phyloP scores from a whole-genome alignment of 192 early-diverging fungal genomes.

The Coemansia reversa region DNA sequence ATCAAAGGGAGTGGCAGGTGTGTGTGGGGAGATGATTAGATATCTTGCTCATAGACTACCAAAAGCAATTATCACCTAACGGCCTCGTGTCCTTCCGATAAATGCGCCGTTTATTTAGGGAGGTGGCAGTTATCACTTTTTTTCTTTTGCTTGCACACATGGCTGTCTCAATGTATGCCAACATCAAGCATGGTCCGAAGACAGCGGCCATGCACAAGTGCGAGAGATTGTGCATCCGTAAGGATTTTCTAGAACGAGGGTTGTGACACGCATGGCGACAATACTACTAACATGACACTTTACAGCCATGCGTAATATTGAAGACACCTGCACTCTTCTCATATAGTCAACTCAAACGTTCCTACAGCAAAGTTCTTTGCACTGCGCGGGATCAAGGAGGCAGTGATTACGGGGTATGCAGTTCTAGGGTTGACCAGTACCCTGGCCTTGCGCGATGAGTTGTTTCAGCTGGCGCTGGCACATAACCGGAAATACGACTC shows the following conservation, averaged over 20 bases:
- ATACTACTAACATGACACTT: not conserved
- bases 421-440: conserved; percentile 21
- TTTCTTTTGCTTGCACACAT: not conserved
- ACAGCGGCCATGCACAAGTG: not conserved
- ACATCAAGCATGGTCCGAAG: not conserved
- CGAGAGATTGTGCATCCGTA: not conserved
- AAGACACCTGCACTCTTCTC: not conserved
- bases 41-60: no score
- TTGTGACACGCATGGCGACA: not conserved
- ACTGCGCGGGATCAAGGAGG: conserved; percentile 50
- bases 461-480: conserved; percentile 35
- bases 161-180: not conserved
- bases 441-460: conserved; percentile 35
- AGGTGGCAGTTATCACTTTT: not conserved
- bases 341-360: conserved; percentile 35
- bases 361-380: conserved; percentile 54
- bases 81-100: not conserved
- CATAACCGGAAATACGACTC: conserved; percentile 35
- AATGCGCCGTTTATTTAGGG: not conserved
- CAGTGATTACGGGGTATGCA: conserved; percentile 32
- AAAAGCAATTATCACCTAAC: no score
- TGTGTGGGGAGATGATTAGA: no score
- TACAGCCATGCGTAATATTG: not conserved
- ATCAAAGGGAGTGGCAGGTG: no score
- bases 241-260: not conserved